phyloP scores from a whole-genome alignment of 2,329 filamentous ascomycete genomes.

The Xylariaceae sp. region DNA sequence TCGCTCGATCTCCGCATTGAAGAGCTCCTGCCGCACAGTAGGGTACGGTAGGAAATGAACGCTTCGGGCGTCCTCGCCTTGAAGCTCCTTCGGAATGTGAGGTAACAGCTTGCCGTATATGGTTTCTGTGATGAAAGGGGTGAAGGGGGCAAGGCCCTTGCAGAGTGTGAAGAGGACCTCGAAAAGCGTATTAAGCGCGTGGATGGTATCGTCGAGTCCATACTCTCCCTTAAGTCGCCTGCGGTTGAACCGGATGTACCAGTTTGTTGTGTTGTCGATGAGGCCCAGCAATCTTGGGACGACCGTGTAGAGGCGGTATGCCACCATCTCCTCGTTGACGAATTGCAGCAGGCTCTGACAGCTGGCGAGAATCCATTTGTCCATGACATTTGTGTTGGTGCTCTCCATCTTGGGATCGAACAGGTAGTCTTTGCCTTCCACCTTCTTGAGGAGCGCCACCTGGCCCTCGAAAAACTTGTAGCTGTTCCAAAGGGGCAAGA shows the following conservation, averaged over 20 bases:
- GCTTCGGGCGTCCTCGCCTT: conserved; percentile 69
- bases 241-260: conserved; percentile 95
- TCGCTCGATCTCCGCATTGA: conserved; percentile 79
- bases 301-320: conserved; percentile 81
- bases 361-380: conserved; percentile 88
- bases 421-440: conserved; percentile 66
- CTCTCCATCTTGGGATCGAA: conserved; percentile 73
- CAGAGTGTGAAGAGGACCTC: conserved; percentile 82
- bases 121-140: conserved; percentile 89
- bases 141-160: conserved; percentile 80
- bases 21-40: conserved; percentile 80
- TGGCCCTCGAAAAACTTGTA: conserved; percentile 96
- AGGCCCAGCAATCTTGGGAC: conserved; percentile 76
- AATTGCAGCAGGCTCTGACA: conserved; percentile 88
- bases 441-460: conserved; percentile 79
- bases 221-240: conserved; percentile 63
- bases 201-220: conserved; percentile 71
- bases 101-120: conserved; percentile 83
- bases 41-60: conserved; percentile 93
- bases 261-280: conserved; percentile 96
- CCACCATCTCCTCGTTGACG: conserved; percentile 86
- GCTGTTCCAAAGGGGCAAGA: conserved; percentile 90
- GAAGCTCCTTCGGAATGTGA: conserved; percentile 68
- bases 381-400: conserved; percentile 86
- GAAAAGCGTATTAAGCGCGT: conserved; percentile 90